Conservation (phyloP, 2,329 filamentous ascomycete genomes). For the Pyrenochaeta sp. region DNA sequence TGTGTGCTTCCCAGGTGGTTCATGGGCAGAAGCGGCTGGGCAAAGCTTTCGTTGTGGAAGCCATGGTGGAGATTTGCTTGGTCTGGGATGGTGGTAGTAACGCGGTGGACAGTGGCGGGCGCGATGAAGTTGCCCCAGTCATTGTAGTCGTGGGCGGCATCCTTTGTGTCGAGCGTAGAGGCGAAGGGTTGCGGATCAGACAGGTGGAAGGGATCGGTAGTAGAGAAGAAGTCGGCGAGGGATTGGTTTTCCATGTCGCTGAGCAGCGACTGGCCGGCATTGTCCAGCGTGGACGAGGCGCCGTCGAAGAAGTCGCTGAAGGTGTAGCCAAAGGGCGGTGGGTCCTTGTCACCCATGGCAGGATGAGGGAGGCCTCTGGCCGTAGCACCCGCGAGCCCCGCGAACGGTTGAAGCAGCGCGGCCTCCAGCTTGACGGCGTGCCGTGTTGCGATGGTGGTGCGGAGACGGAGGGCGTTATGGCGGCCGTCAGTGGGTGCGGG, state of each 20-base stretch:
- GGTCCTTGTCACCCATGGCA: conserved; percentile 46
- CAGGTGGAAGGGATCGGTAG: conserved; percentile 38
- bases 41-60: conserved; percentile 35
- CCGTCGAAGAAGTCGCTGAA: conserved; percentile 30
- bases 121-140: conserved; percentile 39
- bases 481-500: conserved; percentile 3
- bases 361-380: conserved; percentile 32
- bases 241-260: conserved; percentile 41
- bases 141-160: conserved; percentile 31
- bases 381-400: conserved; percentile 35
- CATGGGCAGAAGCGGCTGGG: conserved; percentile 13
- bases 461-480: conserved; percentile 10
- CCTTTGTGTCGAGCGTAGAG: conserved; percentile 28
- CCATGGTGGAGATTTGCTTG: conserved; percentile 39
- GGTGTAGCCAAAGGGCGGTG: conserved; percentile 48
- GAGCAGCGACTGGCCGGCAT: conserved; percentile 38
- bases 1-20: conserved; percentile 34
- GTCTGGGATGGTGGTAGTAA: conserved; percentile 46
- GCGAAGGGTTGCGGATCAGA: conserved; percentile 22
- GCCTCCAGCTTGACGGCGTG: conserved; percentile 40
- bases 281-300: conserved; percentile 21
- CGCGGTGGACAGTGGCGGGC: conserved; percentile 43
- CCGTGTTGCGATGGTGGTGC: conserved; percentile 2
- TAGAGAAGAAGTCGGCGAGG: conserved; percentile 45
- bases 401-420: conserved; percentile 28